Base-by-base conservation (phyloP, 1,284 basidiomycete genomes). In the Exobasidium cylindrosporum region DNA sequence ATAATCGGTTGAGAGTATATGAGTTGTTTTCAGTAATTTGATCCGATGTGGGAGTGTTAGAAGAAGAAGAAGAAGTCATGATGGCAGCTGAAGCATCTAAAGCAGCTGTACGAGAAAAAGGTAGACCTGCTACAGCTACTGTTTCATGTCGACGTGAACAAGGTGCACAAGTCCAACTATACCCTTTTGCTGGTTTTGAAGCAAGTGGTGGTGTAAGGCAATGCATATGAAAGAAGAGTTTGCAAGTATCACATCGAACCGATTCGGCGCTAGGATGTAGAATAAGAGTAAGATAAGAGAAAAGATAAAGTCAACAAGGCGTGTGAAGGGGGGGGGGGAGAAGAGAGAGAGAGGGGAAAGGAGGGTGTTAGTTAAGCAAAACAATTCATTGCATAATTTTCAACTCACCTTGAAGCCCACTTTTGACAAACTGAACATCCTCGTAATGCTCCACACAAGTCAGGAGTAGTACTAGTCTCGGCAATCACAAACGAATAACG, bases 101-200 rank as follows among this genome's bases (percentile, higher is more conserved):
- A 57, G 29, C 54, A 21, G 52, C 35, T 35, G 52, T 26, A 54
- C 29, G 50, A 31, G 35, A 55, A 57, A 30, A 66, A 65, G 60
- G 91, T 89, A 31, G 94, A 2, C 47, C 47, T 50, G n/a, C 21
- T 24, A 23, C 17, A 73, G 92, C 89, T 7, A 40, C 35, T 10
- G 17, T 40, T 72, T 92, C 92, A 75, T 95, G 89, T 72, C 87
- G 85, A 55, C 87, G 86, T 2, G 92, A 91, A 80, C 95, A 97
- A 0, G 91, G 89, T 0, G 91, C 91, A 74, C 96, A 98, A 3
- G 92, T 92, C 95, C 95, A 98, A 32, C 91, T 92, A 82, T 97
- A 97, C 26, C 96, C 96, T 68, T 93, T 88, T 21, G 93, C 91
- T 1, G 95, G 96, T 81, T 97, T 97, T 2, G 89, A 89, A n/a